Percentiles rank a stretch among this genome's conserved stretches.
Evolutionary conservation across 768 basidiomycete genomes (phyloP).

Genomic region (Auricularia sp.): DNA sequence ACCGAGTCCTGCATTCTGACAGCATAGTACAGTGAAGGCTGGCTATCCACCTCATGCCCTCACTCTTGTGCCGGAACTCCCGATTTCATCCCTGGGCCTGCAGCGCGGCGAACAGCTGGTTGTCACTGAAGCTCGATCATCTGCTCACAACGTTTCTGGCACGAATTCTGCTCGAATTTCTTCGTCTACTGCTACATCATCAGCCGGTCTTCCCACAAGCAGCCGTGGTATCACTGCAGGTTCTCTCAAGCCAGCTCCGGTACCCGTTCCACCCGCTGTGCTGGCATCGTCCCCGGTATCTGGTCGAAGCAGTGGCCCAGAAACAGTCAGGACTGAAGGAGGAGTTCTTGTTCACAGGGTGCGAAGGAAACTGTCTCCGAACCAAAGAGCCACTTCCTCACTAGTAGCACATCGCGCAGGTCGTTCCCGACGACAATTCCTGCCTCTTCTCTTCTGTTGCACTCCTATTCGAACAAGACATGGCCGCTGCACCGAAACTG

Average conservation of each 20-base stretch:
- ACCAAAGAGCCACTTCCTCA: too few species aligned
- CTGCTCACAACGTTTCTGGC: neutral
- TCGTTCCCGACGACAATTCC: too few species aligned
- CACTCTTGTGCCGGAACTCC: constrained; percentile 60
- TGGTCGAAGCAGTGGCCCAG: constrained; percentile 14
- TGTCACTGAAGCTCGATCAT: constrained; percentile 34
- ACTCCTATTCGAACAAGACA: constrained; percentile 75
- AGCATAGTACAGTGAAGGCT: constrained; percentile 45
- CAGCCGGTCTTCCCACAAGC: neutral
- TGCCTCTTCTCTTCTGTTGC: constrained; percentile 66
- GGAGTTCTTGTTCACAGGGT: constrained; percentile 67
- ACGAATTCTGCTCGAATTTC: constrained; percentile 6
- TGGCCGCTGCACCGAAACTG: constrained; percentile 56
- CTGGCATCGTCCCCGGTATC: constrained; percentile 3
- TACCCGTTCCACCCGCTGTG: constrained; percentile 12
- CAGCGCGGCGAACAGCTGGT: constrained; percentile 78
- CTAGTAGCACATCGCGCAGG: too few species aligned
- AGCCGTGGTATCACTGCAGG: constrained; percentile 10
- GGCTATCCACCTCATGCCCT: constrained; percentile 80
- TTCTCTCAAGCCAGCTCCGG: constrained; percentile 7
- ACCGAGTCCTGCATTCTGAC: constrained; percentile 1
- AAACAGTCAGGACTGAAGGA: constrained; percentile 49
- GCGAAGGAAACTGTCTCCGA: too few species aligned
- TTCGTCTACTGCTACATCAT: constrained; percentile 1
- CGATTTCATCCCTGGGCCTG: constrained; percentile 67